A percentile compares a stretch with the other conserved stretches of the same genome.
phyloP scores from a whole-genome alignment of 768 basidiomycete genomes.

The Trametes elegans region DNA sequence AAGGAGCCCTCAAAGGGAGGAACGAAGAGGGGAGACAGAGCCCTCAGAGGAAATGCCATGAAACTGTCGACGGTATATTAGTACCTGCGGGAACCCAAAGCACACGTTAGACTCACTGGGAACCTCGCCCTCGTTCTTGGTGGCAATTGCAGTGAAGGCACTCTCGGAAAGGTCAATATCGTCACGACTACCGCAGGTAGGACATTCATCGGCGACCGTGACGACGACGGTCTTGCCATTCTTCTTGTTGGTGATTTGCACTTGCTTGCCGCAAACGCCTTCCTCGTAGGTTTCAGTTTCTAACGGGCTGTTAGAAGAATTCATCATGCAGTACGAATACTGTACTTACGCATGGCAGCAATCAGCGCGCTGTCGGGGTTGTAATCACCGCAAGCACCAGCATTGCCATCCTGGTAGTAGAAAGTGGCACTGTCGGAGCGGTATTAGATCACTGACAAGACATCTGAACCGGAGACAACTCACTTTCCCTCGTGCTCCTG shows the following conservation, averaged over 20 bases:
- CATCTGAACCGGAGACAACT: neutral
- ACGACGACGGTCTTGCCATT: conserved; percentile 61
- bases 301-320: neutral
- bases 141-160: conserved; percentile 63
- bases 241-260: conserved; percentile 61
- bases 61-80: conserved; percentile 25
- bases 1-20: neutral
- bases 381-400: conserved; percentile 76
- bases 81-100: neutral
- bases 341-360: conserved; percentile 57
- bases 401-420: conserved; percentile 49
- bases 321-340: neutral
- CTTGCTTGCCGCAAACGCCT: conserved; percentile 59
- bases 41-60: conserved; percentile 26
- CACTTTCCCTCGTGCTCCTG: conserved; percentile 30
- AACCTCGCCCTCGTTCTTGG: conserved; percentile 49
- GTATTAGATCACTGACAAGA: neutral
- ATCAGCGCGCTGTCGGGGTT: conserved; percentile 57
- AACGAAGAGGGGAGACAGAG: conserved; percentile 1
- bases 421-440: conserved; percentile 37
- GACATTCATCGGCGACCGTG: conserved; percentile 64
- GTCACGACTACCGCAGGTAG: conserved; percentile 63
- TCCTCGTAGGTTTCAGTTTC: conserved; percentile 55
- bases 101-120: conserved; percentile 43
- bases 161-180: conserved; percentile 73